Evolutionary conservation across 805 yeast genomes (phyloP), one percentile per base, ranked within the genome.

Genomic region (Candida namnaoensis): DNA sequence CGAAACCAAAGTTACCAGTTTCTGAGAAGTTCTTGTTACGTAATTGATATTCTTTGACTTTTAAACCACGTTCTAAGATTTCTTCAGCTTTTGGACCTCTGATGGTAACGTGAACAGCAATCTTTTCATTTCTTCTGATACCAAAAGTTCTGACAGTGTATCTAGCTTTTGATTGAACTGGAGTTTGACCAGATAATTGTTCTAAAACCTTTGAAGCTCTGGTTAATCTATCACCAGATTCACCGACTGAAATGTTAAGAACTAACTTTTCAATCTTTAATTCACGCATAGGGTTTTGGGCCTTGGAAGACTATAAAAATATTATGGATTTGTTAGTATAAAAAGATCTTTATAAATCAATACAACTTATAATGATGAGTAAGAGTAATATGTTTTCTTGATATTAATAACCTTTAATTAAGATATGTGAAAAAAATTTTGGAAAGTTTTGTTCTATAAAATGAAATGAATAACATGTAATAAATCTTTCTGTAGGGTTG

Each of bases 1-100:
- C 99, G 83, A 93, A 93, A 80, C 99, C 99, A 66, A 93, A 93
- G 96, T 93, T 93, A 78, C 99, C 99, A 66, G 98, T 91, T 64
- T 80, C 88, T 65, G 96, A 87, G 82, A 93, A 93, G 95, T 93
- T 93, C 73, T 74, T 87, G 68, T 73, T 74, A 69, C 76, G 80
- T 70, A 93, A 85, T 79, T 93, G 98, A 79, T 88, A 93, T 80
- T 93, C 99, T 82, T 91, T 93, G 71, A 93, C 99, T 82, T 93
- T 93, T 66, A 93, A 82, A 71, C 99, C 99, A 78, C 99, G 87
- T 82, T 93, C 99, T 69, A 93, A 80, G 76, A 93, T 93, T 81
- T 93, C 99, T 81, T 88, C 96, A 61, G 95, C 95, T 78, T 91
- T 93, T 78, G 99, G 98, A 65, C 99, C 99, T 81, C 99, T 88